Conservation (phyloP, 2,329 filamentous ascomycete species). For the Venturia carpophila region DNA sequence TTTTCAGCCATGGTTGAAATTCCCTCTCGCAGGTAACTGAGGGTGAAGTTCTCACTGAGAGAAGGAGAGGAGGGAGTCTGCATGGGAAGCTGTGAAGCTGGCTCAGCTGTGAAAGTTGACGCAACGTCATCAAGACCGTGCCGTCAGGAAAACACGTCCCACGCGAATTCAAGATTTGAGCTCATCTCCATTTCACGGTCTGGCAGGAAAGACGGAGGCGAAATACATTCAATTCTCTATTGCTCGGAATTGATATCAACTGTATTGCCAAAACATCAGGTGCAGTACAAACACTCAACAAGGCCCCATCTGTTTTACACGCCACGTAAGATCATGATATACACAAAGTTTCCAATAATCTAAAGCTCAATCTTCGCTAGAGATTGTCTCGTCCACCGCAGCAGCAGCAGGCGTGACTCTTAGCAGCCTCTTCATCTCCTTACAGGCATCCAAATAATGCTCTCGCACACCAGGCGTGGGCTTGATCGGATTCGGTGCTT, state of each 20-base stretch:
- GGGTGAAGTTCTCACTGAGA: neutral
- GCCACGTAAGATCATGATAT: neutral
- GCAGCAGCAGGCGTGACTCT: neutral
- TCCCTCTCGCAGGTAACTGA: neutral
- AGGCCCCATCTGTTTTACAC: neutral
- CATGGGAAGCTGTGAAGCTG: neutral
- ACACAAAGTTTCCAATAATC: neutral
- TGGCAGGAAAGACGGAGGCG: neutral
- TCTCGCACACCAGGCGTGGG: constrained; percentile 45
- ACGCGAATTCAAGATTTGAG: neutral
- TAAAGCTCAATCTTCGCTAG: neutral
- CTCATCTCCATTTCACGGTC: neutral
- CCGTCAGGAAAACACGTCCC: neutral
- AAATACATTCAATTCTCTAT: neutral
- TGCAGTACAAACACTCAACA: neutral
- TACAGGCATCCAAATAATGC: constrained; percentile 49
- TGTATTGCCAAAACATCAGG: neutral
- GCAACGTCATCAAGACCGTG: constrained; percentile 2
- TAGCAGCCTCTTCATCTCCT: constrained; percentile 39
- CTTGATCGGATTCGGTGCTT: constrained; percentile 53
- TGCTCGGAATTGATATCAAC: neutral
- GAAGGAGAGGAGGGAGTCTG: neutral
- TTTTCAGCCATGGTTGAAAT: constrained; percentile 2
- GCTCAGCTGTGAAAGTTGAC: neutral
- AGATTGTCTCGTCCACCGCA: neutral